Base-by-base conservation (phyloP, 1,284 basidiomycete genomes). In the Cutaneotrichosporon mucoides region DNA sequence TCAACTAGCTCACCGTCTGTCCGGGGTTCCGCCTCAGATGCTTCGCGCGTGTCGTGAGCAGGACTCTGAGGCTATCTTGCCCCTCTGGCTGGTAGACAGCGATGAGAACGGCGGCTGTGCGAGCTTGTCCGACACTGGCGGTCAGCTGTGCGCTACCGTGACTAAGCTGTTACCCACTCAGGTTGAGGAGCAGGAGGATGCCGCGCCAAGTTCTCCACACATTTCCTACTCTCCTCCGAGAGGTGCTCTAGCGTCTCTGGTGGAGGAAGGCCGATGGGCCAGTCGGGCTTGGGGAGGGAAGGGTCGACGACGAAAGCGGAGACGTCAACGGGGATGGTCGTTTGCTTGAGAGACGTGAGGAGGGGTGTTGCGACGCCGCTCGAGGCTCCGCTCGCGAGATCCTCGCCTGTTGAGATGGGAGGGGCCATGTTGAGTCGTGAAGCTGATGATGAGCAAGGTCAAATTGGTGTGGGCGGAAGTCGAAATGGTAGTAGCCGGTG, bases 11-110 rank as follows among this genome's bases (percentile, higher is more conserved):
- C 15, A 60, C 62, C 1, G 62, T 64, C 41, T 64, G 62, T 0
- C 57, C 57, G 0, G 62, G 62, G 37, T 64, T 64, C 6, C 62
- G 51, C n/a, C 90, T 81, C 24, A 93, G 80, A 5, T 81, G 77
- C 75, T 89, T 90, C 1, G 89, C 88, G 10, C 91, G 83, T 2
- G 90, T 93, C 0, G 91, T 93, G 50, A 93, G 79, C 12, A 93
- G 79, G 2, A 93, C 90, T 11, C 86, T 83, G 4, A 93, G 78
- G 15, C 70, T 65, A 15, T 68, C 64, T 48, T 83, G 75, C 9
- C 83, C 86, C 2, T 80, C 81, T 34, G 82, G 78, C 71, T 92
- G 87, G 66, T 86, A 93, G 0, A 94, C 77, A 5, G 89, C 79
- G 3, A 92, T 84, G 2, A 93, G 81, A 0, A 93, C 90, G 1